These are phyloP conservation scores for Hericium coralloides DNA, from an alignment of 768 basidiomycete genomes.

Conservation along the genomic window DNA sequence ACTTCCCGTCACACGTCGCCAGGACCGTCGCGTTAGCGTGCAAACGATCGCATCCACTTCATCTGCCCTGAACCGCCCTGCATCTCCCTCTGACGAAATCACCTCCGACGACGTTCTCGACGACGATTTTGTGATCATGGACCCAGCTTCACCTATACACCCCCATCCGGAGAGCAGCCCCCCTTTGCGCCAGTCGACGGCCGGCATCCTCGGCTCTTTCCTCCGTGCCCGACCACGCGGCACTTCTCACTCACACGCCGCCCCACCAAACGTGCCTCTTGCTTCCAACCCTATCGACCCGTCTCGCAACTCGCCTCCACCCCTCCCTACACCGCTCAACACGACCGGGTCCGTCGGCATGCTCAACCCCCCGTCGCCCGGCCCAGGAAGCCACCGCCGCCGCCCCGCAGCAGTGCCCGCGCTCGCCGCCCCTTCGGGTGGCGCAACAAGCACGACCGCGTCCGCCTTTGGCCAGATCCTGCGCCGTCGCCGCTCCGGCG, in stretches of 20 bases:
- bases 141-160: too few relatives aligned
- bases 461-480: conserved; percentile 49
- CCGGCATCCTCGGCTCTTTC: conserved; percentile 56
- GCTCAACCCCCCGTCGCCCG: conserved; percentile 18
- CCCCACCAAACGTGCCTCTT: conserved; percentile 14
- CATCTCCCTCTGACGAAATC: too few relatives aligned
- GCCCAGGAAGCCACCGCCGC: conserved; percentile 25
- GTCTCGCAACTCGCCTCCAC: conserved; percentile 33
- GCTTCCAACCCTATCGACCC: conserved; percentile 17
- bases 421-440: conserved; percentile 26
- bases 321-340: conserved; percentile 22
- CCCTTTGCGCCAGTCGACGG: conserved; percentile 37
- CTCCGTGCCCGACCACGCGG: conserved; percentile 63
- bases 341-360: conserved; percentile 19
- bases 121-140: too few relatives aligned
- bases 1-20: neutral
- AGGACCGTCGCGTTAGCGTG: neutral
- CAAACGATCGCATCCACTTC: too few relatives aligned
- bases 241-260: conserved; percentile 47
- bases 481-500: conserved; percentile 56
- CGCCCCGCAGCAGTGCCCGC: conserved; percentile 30
- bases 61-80: too few relatives aligned
- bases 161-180: conserved; percentile 11
- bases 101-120: too few relatives aligned
- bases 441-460: conserved; percentile 2